Evolutionary conservation across 345 rosid genomes (phyloP).

Genomic region (Clarkia xantiana): DNA sequence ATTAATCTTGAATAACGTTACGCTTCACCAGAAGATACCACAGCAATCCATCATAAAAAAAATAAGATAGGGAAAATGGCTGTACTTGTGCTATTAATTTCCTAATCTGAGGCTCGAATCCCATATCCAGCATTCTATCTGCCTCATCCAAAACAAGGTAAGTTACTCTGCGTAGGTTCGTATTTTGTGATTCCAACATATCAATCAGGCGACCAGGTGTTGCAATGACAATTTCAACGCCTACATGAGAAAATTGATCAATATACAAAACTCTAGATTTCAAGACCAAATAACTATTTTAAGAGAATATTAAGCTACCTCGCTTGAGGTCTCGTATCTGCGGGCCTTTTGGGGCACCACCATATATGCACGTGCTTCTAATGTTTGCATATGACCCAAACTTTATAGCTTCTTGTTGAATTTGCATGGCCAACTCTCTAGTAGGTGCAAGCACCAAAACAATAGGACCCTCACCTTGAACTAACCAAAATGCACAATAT

Average conservation of each 20-base stretch:
- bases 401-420: slow-evolving; percentile 75
- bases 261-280: background rate
- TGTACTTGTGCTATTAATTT: slow-evolving; percentile 69
- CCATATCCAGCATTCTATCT: slow-evolving; percentile 98
- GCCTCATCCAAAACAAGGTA: slow-evolving; percentile 97
- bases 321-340: slow-evolving; percentile 87
- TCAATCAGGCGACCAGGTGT: slow-evolving; percentile 96
- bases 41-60: background rate
- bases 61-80: background rate
- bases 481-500: slow-evolving; percentile 16
- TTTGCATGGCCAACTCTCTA: slow-evolving; percentile 92
- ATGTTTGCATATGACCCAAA: slow-evolving; percentile 50
- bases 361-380: slow-evolving; percentile 84
- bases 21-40: background rate
- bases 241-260: slow-evolving; percentile 18
- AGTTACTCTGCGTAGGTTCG: slow-evolving; percentile 75
- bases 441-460: slow-evolving; percentile 88
- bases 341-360: slow-evolving; percentile 97
- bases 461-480: slow-evolving; percentile 72
- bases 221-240: slow-evolving; percentile 92
- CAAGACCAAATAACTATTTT: background rate
- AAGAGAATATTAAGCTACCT: slow-evolving; percentile 35
- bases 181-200: slow-evolving; percentile 78
- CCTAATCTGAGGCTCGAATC: slow-evolving; percentile 96
- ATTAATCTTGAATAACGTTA: background rate